Evolutionary conservation across 2,329 filamentous ascomycete genomes (phyloP).

Genomic region (Pseudomassariella vexata): DNA sequence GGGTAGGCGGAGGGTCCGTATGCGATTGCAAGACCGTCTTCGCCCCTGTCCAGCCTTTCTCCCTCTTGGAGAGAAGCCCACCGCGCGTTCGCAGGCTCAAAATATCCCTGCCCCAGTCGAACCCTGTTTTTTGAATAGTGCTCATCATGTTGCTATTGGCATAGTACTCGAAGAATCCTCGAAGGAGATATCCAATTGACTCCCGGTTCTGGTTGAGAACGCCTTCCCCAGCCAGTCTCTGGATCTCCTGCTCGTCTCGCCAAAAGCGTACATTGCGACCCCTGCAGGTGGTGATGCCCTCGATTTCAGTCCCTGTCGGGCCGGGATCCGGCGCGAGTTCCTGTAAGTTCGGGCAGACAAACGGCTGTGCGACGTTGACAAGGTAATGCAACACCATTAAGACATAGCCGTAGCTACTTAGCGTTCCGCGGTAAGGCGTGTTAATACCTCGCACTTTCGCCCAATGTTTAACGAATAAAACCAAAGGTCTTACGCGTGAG

Average conservation of each 20-base stretch:
- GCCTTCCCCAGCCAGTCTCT: conserved; percentile 48
- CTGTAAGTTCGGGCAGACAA: conserved; percentile 81
- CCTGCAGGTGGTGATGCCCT: conserved; percentile 44
- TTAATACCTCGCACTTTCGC: conserved; percentile 82
- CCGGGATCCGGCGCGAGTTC: conserved; percentile 35
- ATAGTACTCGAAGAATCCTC: conserved; percentile 87
- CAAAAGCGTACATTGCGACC: conserved; percentile 73
- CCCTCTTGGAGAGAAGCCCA: conserved; percentile 66
- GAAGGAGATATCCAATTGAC: conserved; percentile 63
- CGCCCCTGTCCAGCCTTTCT: conserved; percentile 83
- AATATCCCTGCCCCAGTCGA: conserved; percentile 77
- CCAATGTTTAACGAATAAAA: conserved; percentile 88
- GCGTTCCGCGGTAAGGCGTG: conserved; percentile 75
- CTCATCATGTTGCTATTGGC: conserved; percentile 54
- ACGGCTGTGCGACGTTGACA: conserved; percentile 73
- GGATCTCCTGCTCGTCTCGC: conserved; percentile 67
- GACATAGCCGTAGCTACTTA: conserved; percentile 88
- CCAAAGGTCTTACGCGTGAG: conserved; percentile 67
- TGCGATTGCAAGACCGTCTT: conserved; percentile 59
- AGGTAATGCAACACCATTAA: conserved; percentile 90
- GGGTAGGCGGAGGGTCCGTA: conserved; percentile 21
- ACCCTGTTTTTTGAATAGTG: conserved; percentile 48
- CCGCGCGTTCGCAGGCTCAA: conserved; percentile 68
- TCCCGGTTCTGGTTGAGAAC: conserved; percentile 64
- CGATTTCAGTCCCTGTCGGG: conserved; percentile 29